These are phyloP conservation scores for Dothistroma septosporum DNA, from an alignment of 2,329 filamentous ascomycete genomes.

Conservation along the genomic window DNA sequence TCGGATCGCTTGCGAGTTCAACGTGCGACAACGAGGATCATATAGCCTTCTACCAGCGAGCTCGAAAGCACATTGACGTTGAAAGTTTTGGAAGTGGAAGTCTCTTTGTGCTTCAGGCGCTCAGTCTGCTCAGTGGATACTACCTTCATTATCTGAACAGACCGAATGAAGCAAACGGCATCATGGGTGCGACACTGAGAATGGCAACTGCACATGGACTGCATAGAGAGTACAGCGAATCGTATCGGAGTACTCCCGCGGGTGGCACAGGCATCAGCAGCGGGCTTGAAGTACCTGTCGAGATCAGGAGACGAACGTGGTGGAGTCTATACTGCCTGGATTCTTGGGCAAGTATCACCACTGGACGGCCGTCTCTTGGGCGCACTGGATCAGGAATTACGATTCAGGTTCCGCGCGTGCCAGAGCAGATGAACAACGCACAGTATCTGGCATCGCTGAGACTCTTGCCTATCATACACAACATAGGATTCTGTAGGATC, in stretches of 20 bases:
- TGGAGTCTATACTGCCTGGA: slow-evolving; percentile 72
- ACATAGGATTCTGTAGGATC: slow-evolving; percentile 75
- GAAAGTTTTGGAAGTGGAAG: slow-evolving; percentile 33
- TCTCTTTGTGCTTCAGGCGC: slow-evolving; percentile 30
- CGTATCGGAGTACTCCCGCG: slow-evolving; percentile 41
- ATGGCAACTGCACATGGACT: slow-evolving; percentile 34
- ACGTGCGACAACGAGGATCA: slow-evolving; percentile 30
- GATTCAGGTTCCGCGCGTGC: slow-evolving; percentile 55
- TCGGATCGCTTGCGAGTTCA: slow-evolving; percentile 29
- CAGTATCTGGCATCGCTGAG: slow-evolving; percentile 54
- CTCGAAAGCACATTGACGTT: slow-evolving; percentile 28
- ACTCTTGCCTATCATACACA: slow-evolving; percentile 68
- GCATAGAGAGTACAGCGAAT: slow-evolving; percentile 32
- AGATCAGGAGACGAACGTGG: slow-evolving; percentile 65
- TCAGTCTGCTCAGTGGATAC: slow-evolving; percentile 32
- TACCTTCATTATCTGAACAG: slow-evolving; percentile 35
- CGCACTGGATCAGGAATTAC: slow-evolving; percentile 65
- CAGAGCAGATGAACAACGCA: slow-evolving; percentile 33
- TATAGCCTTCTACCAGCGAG: slow-evolving; percentile 30
- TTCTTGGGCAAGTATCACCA: slow-evolving; percentile 67
- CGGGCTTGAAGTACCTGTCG: slow-evolving; percentile 50
- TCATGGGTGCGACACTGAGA: slow-evolving; percentile 33
- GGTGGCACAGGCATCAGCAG: slow-evolving; percentile 19
- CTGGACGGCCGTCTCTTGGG: slow-evolving; percentile 66
- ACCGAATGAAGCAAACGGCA: slow-evolving; percentile 32